Percentiles rank a stretch among this genome's conserved stretches.
phyloP scores from a whole-genome alignment of 768 basidiomycete genomes.

The Termitomyces sp. region DNA sequence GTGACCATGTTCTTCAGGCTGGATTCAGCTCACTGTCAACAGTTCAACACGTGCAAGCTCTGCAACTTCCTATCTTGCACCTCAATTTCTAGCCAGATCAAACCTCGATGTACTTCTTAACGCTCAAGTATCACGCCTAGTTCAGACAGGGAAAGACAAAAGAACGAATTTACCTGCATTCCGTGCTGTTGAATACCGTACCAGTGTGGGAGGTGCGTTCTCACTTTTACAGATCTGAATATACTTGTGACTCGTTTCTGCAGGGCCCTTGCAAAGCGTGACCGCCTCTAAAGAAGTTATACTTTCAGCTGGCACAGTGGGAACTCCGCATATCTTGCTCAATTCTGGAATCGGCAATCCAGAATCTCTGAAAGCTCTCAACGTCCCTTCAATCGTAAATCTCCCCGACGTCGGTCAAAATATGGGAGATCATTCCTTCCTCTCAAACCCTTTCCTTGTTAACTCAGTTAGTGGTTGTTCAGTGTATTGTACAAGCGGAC shows the following conservation, averaged over 20 bases:
- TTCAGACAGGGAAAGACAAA: conserved; percentile 13
- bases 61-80: conserved; percentile 19
- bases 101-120: conserved; percentile 20
- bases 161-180: conserved; percentile 2
- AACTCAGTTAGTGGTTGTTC: conserved; percentile 4
- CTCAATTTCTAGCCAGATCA: conserved; percentile 11
- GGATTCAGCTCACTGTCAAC: conserved; percentile 11
- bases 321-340: conserved; percentile 23
- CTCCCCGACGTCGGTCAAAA: conserved; percentile 22
- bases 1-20: conserved; percentile 1
- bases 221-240: background rate
- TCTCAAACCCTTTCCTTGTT: conserved; percentile 10
- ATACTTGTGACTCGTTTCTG: too few relatives aligned
- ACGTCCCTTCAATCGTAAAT: conserved; percentile 13
- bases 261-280: conserved; percentile 12
- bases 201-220: background rate
- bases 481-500: background rate
- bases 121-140: conserved; percentile 12
- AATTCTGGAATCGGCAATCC: conserved; percentile 25
- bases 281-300: conserved; percentile 27
- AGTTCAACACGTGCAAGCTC: conserved; percentile 15
- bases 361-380: conserved; percentile 10
- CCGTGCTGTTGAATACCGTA: conserved; percentile 12
- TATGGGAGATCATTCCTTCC: conserved; percentile 18
- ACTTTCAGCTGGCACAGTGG: conserved; percentile 27